phyloP scores from a whole-genome alignment of 2,329 filamentous ascomycete genomes.

The Malbranchea cinnamomea region DNA sequence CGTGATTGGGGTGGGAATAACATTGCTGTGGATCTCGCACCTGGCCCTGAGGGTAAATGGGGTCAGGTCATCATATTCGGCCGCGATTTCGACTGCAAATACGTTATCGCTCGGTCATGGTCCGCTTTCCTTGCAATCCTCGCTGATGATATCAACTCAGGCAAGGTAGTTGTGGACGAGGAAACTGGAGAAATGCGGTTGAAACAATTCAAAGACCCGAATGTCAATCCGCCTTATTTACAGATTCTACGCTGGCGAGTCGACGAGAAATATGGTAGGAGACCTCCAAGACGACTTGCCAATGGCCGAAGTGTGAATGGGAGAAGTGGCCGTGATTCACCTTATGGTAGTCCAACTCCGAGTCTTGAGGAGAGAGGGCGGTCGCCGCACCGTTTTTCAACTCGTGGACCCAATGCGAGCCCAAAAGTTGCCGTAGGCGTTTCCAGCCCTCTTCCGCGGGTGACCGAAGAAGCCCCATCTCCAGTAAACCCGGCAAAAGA shows the following conservation, averaged over 20 bases:
- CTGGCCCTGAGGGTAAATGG: slow-evolving; percentile 81
- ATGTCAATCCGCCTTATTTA: slow-evolving; percentile 84
- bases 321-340: slow-evolving; percentile 36
- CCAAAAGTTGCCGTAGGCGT: slow-evolving; percentile 29
- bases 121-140: slow-evolving; percentile 69
- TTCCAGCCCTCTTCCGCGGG: slow-evolving; percentile 32
- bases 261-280: slow-evolving; percentile 80
- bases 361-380: slow-evolving; percentile 32
- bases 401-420: slow-evolving; percentile 27
- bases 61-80: slow-evolving; percentile 94
- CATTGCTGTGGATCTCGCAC: slow-evolving; percentile 80
- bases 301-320: slow-evolving; percentile 37
- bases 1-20: slow-evolving; percentile 99
- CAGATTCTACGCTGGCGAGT: slow-evolving; percentile 90
- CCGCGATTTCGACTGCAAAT: slow-evolving; percentile 97
- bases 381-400: slow-evolving; percentile 33
- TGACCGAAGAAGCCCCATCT: slow-evolving; percentile 30
- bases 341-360: slow-evolving; percentile 33
- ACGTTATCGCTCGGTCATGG: slow-evolving; percentile 90
- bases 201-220: slow-evolving; percentile 74
- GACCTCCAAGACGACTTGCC: slow-evolving; percentile 36
- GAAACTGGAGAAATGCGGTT: slow-evolving; percentile 84
- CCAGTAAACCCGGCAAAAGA: slow-evolving; percentile 21
- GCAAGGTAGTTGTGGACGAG: slow-evolving; percentile 85
- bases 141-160: slow-evolving; percentile 78